Percentiles rank a stretch among this genome's conserved stretches.
Conservation (phyloP, 2,329 filamentous ascomycete species). For the Epichloe amarillans region DNA sequence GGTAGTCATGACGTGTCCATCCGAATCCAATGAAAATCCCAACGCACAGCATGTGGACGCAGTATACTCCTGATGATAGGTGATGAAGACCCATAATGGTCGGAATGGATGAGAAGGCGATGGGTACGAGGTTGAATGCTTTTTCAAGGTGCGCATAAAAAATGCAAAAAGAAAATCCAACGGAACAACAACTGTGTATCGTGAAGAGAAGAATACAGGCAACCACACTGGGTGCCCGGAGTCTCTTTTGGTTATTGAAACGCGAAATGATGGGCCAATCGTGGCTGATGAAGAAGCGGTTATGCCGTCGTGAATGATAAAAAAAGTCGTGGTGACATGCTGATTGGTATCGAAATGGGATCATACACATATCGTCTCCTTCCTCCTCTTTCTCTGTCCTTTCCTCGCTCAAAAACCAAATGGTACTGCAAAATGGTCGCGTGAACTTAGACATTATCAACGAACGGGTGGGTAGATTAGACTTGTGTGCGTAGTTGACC, state of each 20-base stretch:
- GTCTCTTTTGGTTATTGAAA: not conserved
- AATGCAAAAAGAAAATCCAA: not conserved
- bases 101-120: too few species aligned
- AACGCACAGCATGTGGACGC: too few species aligned
- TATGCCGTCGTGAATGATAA: not conserved
- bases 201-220: not conserved
- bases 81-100: too few species aligned
- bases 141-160: too few species aligned
- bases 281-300: not conserved
- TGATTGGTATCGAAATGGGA: not conserved
- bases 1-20: not conserved
- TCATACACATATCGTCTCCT: not conserved
- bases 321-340: not conserved
- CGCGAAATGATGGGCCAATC: not conserved
- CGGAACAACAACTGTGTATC: not conserved
- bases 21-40: too few species aligned
- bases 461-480: too few species aligned
- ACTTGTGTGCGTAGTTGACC: too few species aligned
- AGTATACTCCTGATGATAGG: too few species aligned
- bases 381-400: not conserved
- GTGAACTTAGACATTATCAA: too few species aligned
- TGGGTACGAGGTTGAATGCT: too few species aligned
- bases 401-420: not conserved
- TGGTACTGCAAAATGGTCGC: not conserved
- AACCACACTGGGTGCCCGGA: not conserved